These are phyloP conservation scores for Stellera chamaejasme DNA, from an alignment of 345 rosid species.

Conservation along the genomic window DNA sequence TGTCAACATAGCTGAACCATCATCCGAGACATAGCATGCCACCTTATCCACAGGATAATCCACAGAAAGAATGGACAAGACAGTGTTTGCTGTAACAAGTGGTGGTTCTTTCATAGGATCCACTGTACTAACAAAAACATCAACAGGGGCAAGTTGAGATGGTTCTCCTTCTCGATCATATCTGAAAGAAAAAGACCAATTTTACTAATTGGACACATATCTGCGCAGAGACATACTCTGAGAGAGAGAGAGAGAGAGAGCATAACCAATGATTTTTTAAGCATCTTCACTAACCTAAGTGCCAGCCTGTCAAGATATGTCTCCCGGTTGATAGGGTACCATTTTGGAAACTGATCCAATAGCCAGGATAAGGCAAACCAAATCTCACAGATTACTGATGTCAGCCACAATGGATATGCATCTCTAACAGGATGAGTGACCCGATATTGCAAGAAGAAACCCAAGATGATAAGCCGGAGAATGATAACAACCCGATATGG, in stretches of 20 bases:
- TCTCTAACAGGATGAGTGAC: conserved; percentile 87
- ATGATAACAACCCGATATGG: conserved; percentile 84
- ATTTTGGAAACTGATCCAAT: conserved; percentile 98
- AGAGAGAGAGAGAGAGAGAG: no score
- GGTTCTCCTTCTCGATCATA: conserved; percentile 98
- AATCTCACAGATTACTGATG: conserved; percentile 96
- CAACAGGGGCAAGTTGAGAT: conserved; percentile 89
- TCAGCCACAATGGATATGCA: conserved; percentile 93
- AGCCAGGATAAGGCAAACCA: conserved; percentile 99
- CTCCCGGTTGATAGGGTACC: conserved; percentile 97
- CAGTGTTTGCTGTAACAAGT: conserved; percentile 93
- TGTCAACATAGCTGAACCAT: conserved; percentile 98
- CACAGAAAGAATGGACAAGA: conserved; percentile 93
- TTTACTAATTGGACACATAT: no score
- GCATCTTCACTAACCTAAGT: conserved; percentile 48
- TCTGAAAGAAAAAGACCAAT: conserved; percentile 32
- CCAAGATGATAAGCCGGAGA: conserved; percentile 94
- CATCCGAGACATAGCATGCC: conserved; percentile 98
- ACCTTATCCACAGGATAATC: conserved; percentile 99
- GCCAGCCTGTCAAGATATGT: conserved; percentile 93
- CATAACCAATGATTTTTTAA: neutral
- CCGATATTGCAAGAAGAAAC: conserved; percentile 97
- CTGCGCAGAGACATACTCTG: no score
- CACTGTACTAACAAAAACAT: conserved; percentile 99
- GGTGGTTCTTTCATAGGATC: conserved; percentile 99